A percentile compares a stretch with the other conserved stretches of the same genome.
These are phyloP conservation scores for Myotisia sp. DNA, from an alignment of 2,329 filamentous ascomycete species.

Conservation along the genomic window DNA sequence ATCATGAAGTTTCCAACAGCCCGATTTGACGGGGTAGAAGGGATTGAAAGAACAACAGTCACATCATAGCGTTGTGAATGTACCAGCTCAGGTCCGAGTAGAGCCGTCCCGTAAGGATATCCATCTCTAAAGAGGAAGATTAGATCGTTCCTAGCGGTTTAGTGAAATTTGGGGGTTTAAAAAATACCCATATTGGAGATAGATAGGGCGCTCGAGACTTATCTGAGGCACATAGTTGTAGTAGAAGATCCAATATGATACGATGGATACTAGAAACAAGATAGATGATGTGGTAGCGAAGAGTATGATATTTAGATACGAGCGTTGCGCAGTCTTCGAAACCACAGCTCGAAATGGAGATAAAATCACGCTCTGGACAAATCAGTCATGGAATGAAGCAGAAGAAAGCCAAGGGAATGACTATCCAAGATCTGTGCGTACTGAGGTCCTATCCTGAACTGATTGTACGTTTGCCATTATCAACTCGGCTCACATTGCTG, in stretches of 20 bases:
- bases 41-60: slow-evolving; percentile 57
- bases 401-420: no score
- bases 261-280: slow-evolving; percentile 43
- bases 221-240: slow-evolving; percentile 53
- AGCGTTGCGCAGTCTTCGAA: slow-evolving; percentile 48
- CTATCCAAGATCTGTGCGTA: no score
- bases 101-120: slow-evolving; percentile 39
- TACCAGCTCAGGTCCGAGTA: slow-evolving; percentile 43
- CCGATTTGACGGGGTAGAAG: slow-evolving; percentile 61
- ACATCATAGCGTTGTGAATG: slow-evolving; percentile 75
- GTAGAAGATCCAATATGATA: slow-evolving; percentile 55
- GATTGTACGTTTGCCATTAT: no score
- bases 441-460: no score
- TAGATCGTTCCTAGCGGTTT: no score
- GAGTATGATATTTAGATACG: slow-evolving; percentile 48
- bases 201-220: slow-evolving; percentile 46
- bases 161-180: not conserved
- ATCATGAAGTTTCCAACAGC: slow-evolving; percentile 90
- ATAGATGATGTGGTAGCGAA: slow-evolving; percentile 38
- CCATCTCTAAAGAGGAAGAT: slow-evolving; percentile 21
- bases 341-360: slow-evolving; percentile 40
- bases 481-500: no score
- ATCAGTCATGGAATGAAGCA: no score
- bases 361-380: not conserved
- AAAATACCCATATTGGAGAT: slow-evolving; percentile 50